phyloP scores from a whole-genome alignment of 768 basidiomycete genomes.

The Tricholomella constricta region DNA sequence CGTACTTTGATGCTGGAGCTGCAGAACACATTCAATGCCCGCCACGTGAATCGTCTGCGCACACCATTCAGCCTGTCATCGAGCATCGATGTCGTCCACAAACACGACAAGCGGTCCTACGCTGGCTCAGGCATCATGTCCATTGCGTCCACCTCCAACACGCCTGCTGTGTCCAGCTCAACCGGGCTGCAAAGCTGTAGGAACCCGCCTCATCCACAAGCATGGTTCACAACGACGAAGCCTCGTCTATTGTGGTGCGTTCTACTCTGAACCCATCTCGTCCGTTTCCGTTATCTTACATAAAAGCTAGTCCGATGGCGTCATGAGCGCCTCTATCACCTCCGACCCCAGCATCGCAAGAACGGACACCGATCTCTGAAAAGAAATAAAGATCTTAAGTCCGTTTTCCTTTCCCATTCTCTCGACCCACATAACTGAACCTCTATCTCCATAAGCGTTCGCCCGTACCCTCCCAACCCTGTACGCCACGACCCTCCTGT shows the following conservation, averaged over 20 bases:
- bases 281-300: neutral
- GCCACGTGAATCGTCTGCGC: conserved; percentile 10
- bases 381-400: conserved; percentile 89
- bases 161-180: conserved; percentile 30
- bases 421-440: neutral
- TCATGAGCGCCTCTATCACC: conserved; percentile 29
- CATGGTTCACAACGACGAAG: no score
- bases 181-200: conserved; percentile 35
- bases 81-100: conserved; percentile 35
- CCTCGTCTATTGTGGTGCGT: no score
- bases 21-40: conserved; percentile 37
- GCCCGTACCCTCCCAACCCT: conserved; percentile 85
- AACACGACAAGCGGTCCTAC: conserved; percentile 44
- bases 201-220: no score
- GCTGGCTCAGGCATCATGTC: conserved; percentile 42
- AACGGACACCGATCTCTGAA: conserved; percentile 87
- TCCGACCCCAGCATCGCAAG: conserved; percentile 38
- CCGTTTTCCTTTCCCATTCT: conserved; percentile 24
- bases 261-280: no score
- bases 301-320: conserved; percentile 34
- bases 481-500: conserved; percentile 84
- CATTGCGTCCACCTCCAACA: conserved; percentile 27
- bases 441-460: conserved; percentile 63
- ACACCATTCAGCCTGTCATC: conserved; percentile 34
- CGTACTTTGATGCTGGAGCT: conserved; percentile 57